Base-by-base conservation (phyloP, 108 stramenopile species). In the Discostella pseudostelligera region DNA sequence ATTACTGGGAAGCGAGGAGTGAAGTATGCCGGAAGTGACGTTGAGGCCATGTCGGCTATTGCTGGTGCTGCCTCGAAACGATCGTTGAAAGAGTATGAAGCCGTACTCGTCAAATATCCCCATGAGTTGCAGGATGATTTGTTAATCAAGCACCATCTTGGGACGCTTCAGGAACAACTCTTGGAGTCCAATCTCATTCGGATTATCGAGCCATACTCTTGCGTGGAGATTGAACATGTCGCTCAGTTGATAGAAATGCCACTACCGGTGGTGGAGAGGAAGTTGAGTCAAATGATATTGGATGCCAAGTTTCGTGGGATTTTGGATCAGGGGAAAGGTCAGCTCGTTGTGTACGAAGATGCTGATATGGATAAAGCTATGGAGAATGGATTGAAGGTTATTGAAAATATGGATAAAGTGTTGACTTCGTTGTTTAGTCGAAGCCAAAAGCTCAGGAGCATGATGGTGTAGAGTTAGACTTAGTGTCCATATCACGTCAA, bases 321-420 rank as follows among this genome's bases (percentile, higher is more conserved):
- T 67, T 80, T 99, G 63, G 98, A 98, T 89, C 98, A 99, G 83
- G 98, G 99, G 20, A 91, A 95, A 70, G 99, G 99, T 8, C 97
- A 97, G 48, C 76, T 94, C 42, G 78, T 93, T 42, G 84, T 93
- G 17, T 93, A 88, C 71, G 87, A 94, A 62, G 88, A 88, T 51
- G 75, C 72, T 14, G 91, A 84, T 21, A 84, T 79, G 56, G 90
- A 93, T 69, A 62, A 72, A 50, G 87, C 91, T 51, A 93, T 90
- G 87, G 94, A 93, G 55, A 87, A 89, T 71, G 94, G 95, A 24
- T 67, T 98, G 72, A 80, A 96, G 73, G 90, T 98, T 17, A 87
- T 94, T 58, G 83, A 79, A 22, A 84, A 97, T 62, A 92, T 97
- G 82, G 96, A 96, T 72, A 76, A 87, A 54, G 96, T 95, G 8